Evolutionary conservation across 352 stramenopile genomes (phyloP), one percentile per base, ranked within the genome.

Genomic region (Chrysophaeum taylorii): DNA sequence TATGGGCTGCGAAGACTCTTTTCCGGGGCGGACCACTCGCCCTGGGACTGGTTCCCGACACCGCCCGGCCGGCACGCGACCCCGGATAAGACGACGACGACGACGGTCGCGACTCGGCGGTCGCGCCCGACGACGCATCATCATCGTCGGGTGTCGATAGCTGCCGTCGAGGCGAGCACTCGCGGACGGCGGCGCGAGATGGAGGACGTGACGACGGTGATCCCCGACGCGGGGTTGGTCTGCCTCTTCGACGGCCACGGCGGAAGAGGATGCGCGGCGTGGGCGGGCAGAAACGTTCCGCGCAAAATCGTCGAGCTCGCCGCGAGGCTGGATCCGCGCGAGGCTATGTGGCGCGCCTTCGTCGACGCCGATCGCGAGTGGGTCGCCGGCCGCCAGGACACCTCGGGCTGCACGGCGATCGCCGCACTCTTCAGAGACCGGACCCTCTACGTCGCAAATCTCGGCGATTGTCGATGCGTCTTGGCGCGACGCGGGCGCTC

Each of bases 221-320:
- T 63, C 52, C 27, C 15, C 25, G 52, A n/a, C 4, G 14, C 25
- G 25, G 27, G 4, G 4, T 31, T 63, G 25, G 2, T 39, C 52
- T 16, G 12, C 52, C 12, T 63, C 33, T 63, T 63, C 33, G 52
- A 63, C 33, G 52, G 52, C 5, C 52, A 63, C 52, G 52, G 52
- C 29, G 52, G 52, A 5, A 7, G n/a, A 15, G 4, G 33, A 7
- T 36, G 25, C 52, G 52, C 52, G 9, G 52, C 36, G 52, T 63
- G 52, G 52, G 52, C 52, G 27, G 14, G 27, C 9, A 31, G 14
- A 31, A 2, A 4, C 14, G 12, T 63, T 5, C 29, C 25, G 7
- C 4, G 52, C 27, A 35, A 38, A 15, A 14, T 35, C 27, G 7
- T 25, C 27, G 45, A 54, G 18, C 25, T 25, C 25, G 52, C 33